Percentiles rank a stretch among this genome's conserved stretches.
Evolutionary conservation across 257 asterid genomes (phyloP).

Genomic region (Marsdenia floribunda): DNA sequence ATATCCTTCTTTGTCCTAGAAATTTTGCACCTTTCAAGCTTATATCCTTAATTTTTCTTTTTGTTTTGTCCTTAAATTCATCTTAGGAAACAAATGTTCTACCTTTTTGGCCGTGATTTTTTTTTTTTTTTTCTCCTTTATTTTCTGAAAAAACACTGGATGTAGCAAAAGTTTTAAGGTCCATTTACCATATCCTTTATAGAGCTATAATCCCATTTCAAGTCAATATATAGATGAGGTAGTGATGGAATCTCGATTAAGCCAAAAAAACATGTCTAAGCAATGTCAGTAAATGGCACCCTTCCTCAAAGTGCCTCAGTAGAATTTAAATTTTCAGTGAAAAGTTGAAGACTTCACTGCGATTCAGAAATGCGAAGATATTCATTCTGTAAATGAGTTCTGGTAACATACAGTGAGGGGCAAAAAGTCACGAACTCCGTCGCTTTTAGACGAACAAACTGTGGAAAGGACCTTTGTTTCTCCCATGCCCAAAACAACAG

Average conservation of each 20-base stretch:
- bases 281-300: background rate
- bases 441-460: constrained; percentile 70
- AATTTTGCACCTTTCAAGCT: no score
- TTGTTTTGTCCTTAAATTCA: no score
- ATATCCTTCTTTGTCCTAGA: no score
- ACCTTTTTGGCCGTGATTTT: no score
- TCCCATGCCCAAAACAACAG: constrained; percentile 78
- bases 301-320: background rate
- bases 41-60: no score
- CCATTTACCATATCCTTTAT: background rate
- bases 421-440: constrained; percentile 68
- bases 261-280: background rate
- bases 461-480: constrained; percentile 90
- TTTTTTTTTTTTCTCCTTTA: no score
- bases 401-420: constrained; percentile 73
- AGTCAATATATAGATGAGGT: background rate
- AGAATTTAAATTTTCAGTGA: background rate
- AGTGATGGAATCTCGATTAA: no score
- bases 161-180: no score
- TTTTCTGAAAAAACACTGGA: no score
- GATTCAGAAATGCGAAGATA: background rate
- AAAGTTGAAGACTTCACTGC: background rate
- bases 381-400: background rate
- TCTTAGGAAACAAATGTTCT: no score
- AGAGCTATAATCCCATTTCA: background rate